Conservation (phyloP, 2,329 filamentous ascomycete species). For the Didymosphaeria variabile region DNA sequence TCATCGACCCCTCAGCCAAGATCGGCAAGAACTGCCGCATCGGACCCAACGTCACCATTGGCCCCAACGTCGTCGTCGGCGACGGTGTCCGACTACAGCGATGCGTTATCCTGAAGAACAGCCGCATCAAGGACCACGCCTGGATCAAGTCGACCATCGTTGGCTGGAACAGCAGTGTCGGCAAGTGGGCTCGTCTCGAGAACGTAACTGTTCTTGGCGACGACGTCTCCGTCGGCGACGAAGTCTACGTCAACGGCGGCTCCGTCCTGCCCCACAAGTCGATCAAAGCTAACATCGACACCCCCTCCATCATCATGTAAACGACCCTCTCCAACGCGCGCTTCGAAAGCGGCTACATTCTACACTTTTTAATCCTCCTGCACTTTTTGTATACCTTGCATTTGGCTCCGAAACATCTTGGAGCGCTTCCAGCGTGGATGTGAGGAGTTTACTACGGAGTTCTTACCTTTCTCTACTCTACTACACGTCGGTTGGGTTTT, state of each 20-base stretch:
- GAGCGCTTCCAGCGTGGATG: slow-evolving; percentile 4
- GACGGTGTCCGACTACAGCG: slow-evolving; percentile 95
- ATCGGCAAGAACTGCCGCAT: slow-evolving; percentile 99
- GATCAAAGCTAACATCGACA: slow-evolving; percentile 96
- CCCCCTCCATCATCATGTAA: slow-evolving; percentile 60
- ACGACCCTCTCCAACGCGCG: slow-evolving; percentile 18
- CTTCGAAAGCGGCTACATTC: slow-evolving; percentile 22
- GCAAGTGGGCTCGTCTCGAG: slow-evolving; percentile 94
- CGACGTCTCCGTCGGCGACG: slow-evolving; percentile 96
- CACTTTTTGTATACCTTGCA: slow-evolving; percentile 48
- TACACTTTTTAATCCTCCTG: slow-evolving; percentile 44
- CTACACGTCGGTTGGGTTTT: neutral
- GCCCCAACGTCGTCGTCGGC: slow-evolving; percentile 88
- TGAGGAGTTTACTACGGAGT: slow-evolving; percentile 10
- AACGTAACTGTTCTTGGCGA: slow-evolving; percentile 98
- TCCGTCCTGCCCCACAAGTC: slow-evolving; percentile 97
- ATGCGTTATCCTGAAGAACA: slow-evolving; percentile 86
- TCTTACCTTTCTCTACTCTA: slow-evolving; percentile 11
- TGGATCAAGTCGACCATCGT: slow-evolving; percentile 99
- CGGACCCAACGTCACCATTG: slow-evolving; percentile 95
- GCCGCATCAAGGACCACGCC: slow-evolving; percentile 97
- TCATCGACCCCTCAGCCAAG: slow-evolving; percentile 93
- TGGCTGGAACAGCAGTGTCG: slow-evolving; percentile 96
- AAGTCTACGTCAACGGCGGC: slow-evolving; percentile 98
- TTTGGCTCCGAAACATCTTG: slow-evolving; percentile 17